Percentiles rank a stretch among this genome's conserved stretches.
phyloP scores from a whole-genome alignment of 148 eudicot species.

The Fagopyrum tataricum region DNA sequence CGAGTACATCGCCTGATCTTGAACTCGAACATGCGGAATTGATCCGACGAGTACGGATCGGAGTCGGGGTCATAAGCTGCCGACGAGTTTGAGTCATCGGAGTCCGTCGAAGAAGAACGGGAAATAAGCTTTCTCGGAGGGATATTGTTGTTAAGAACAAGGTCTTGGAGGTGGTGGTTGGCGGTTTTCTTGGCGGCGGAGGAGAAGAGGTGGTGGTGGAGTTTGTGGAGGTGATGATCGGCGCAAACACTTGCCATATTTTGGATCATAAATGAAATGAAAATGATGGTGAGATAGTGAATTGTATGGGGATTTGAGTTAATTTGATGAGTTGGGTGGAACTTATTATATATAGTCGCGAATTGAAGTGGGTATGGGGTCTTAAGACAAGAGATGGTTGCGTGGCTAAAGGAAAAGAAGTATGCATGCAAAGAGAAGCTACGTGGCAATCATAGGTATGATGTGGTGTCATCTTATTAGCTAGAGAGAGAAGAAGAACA shows the following conservation, averaged over 20 bases:
- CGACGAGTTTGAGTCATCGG: background rate
- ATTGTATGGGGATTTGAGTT: background rate
- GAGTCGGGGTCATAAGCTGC: conserved; percentile 3
- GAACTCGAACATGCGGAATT: conserved; percentile 14
- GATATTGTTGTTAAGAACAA: background rate
- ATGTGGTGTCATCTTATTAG: conserved; percentile 9
- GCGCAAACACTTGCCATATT: conserved; percentile 4
- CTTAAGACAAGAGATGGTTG: background rate
- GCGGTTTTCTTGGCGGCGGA: background rate
- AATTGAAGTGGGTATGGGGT: background rate
- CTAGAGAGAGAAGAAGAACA: background rate
- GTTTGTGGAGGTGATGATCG: conserved; percentile 10
- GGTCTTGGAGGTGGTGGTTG: background rate
- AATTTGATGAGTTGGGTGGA: background rate
- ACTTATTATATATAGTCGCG: background rate
- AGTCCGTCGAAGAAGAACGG: background rate
- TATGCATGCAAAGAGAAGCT: background rate
- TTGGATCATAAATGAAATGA: background rate
- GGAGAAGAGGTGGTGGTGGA: conserved; percentile 8
- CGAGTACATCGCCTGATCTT: conserved; percentile 12
- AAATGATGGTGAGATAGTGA: background rate
- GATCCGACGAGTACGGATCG: conserved; percentile 13
- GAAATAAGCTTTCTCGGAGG: conserved; percentile 10
- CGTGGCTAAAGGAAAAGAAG: conserved; percentile 10
- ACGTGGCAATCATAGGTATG: background rate